These are phyloP conservation scores for Penicillium thymicola DNA, from an alignment of 2,329 filamentous ascomycete genomes.

Conservation along the genomic window DNA sequence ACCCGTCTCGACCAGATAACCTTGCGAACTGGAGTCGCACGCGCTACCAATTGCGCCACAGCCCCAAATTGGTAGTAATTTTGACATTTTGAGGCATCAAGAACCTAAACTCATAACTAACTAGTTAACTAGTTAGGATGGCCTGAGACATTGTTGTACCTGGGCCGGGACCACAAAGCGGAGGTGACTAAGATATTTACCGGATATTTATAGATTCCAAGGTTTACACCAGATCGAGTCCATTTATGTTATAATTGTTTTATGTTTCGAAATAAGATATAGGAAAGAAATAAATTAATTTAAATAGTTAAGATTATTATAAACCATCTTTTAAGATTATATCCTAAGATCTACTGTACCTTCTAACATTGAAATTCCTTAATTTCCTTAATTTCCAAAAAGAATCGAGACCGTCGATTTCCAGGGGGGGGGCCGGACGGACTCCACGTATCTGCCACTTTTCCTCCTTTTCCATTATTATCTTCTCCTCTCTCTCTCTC, in stretches of 20 bases:
- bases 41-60: too few relatives aligned
- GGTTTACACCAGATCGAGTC: not conserved
- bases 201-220: constrained; percentile 3
- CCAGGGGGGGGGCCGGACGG: not conserved
- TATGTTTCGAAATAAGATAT: not conserved
- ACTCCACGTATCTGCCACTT: constrained; percentile 9
- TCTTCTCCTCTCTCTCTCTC: constrained; percentile 4
- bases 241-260: not conserved
- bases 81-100: too few relatives aligned
- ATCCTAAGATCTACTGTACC: too few relatives aligned
- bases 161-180: not conserved
- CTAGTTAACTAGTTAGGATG: not conserved
- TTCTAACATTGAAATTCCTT: not conserved
- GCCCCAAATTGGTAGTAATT: too few relatives aligned
- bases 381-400: not conserved
- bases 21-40: too few relatives aligned
- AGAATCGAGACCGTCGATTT: constrained; percentile 7
- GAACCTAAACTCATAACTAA: too few relatives aligned
- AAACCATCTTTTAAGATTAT: too few relatives aligned
- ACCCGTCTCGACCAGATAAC: too few relatives aligned
- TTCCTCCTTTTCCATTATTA: constrained; percentile 8
- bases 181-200: not conserved
- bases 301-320: not conserved
- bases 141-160: not conserved
- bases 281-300: not conserved